These are phyloP conservation scores for Lathyrus sativus DNA, from an alignment of 306 rosid genomes.

Conservation along the genomic window DNA sequence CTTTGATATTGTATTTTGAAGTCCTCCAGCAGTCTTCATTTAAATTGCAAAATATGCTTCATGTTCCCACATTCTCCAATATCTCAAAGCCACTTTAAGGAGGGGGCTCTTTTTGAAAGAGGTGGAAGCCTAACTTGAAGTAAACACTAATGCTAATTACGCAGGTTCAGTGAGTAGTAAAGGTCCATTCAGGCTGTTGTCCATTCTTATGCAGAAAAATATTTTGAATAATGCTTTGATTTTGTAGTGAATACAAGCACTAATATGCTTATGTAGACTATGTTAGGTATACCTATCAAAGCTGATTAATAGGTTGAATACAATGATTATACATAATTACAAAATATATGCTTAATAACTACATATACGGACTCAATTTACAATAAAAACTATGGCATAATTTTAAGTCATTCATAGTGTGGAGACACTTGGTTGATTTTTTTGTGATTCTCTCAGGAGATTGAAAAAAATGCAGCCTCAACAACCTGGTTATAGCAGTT, in stretches of 20 bases:
- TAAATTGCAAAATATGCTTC: neutral
- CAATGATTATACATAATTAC: slow-evolving; percentile 1
- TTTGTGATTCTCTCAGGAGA: slow-evolving; percentile 60
- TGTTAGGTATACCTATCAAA: neutral
- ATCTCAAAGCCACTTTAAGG: neutral
- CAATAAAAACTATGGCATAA: neutral
- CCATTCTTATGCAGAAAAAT: neutral
- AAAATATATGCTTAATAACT: neutral
- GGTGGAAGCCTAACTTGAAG: slow-evolving; percentile 1
- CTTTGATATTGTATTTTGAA: neutral
- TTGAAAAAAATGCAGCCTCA: slow-evolving; percentile 99
- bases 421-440: slow-evolving; percentile 25
- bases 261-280: neutral
- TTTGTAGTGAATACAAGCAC: neutral
- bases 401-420: slow-evolving; percentile 14
- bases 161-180: neutral
- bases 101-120: neutral
- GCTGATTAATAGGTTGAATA: neutral
- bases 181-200: neutral
- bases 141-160: neutral
- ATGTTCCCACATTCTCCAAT: neutral
- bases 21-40: neutral
- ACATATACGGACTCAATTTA: neutral
- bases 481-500: slow-evolving; percentile 95
- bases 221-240: neutral